Evolutionary conservation across 2,329 filamentous ascomycete genomes (phyloP), one percentile per base, ranked within the genome.

Genomic region (Penicillium sp.): DNA sequence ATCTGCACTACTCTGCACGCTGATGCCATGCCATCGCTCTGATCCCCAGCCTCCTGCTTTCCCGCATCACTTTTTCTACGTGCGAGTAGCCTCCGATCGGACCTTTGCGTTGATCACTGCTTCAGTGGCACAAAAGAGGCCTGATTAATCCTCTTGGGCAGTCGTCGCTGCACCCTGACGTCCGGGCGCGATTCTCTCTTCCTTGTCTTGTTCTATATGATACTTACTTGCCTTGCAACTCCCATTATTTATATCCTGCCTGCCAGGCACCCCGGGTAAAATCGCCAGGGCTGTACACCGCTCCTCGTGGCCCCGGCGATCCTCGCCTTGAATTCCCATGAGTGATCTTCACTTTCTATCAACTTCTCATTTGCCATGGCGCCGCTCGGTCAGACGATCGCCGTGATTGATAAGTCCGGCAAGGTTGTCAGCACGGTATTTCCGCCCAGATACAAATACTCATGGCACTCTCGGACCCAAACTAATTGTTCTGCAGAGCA

Each of bases 341-440:
- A 59, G 46, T 52, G 51, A 51, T 54, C 34, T 52, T 52, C 43
- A 23, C 15, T 54, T 52, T 55, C 51, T 52, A 52, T 51, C 47
- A 52, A 58, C 57, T 48, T 56, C 45, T 47, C 42, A 26, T 49
- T 42, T 49, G 50, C 52, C 52, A 70, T 72, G 65, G 58, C 66
- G 42, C 66, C 66, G 21, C 53, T 70, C 39, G 68, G 81, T 58
- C 87, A 95, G 74, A 93, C 89, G 45, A 85, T 96, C 62, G 92
- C 90, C 61, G 89, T 95, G 66, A 87, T 95, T 74, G 94, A 95
- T 77, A 91, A 84, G 72, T 94, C 90, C 52, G 90, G 90, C 65
- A 95, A 95, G 76, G 86, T 95, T 46, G 89, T 96, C 64, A 92
- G 86, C 79, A 94, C 87, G 54, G 90, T 92, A 80, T 71, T 87